A percentile compares a stretch with the other conserved stretches of the same genome.
Evolutionary conservation across 441 rosid species (phyloP).

Genomic region (Euphorbia schlechtendalii): DNA sequence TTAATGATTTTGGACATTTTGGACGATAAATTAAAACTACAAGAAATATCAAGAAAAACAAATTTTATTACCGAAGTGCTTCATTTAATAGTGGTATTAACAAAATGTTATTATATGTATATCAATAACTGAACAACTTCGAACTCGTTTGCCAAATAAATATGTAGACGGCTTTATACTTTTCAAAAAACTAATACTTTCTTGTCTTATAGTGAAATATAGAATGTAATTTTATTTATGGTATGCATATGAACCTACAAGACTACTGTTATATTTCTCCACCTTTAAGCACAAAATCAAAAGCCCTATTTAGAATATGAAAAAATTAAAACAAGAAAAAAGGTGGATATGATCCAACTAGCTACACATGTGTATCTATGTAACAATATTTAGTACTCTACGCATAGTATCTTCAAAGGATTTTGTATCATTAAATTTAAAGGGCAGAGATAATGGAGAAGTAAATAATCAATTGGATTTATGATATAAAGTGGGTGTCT

Average conservation of each 20-base stretch:
- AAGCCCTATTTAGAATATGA: neutral
- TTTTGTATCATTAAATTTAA: neutral
- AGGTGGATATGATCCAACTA: neutral
- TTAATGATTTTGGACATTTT: neutral
- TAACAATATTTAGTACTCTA: neutral
- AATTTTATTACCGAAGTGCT: neutral
- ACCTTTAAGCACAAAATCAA: neutral
- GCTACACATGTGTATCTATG: neutral
- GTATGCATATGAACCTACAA: neutral
- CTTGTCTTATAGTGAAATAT: neutral
- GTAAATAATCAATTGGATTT: constrained; percentile 3
- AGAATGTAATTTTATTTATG: neutral
- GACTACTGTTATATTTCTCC: neutral
- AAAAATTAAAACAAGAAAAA: neutral
- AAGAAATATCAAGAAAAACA: too few species aligned
- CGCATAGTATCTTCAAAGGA: neutral
- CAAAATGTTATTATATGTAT: too few species aligned
- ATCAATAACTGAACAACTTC: too few species aligned
- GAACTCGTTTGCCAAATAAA: too few species aligned
- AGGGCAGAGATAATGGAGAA: neutral
- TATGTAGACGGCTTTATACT: too few species aligned
- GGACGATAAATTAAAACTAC: neutral
- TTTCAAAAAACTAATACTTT: too few species aligned
- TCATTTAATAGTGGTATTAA: too few species aligned
- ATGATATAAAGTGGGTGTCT: constrained; percentile 4